A percentile compares a stretch with the other conserved stretches of the same genome.
These are phyloP conservation scores for Penicillium janthinellum DNA, from an alignment of 2,329 filamentous ascomycete genomes.

Conservation along the genomic window DNA sequence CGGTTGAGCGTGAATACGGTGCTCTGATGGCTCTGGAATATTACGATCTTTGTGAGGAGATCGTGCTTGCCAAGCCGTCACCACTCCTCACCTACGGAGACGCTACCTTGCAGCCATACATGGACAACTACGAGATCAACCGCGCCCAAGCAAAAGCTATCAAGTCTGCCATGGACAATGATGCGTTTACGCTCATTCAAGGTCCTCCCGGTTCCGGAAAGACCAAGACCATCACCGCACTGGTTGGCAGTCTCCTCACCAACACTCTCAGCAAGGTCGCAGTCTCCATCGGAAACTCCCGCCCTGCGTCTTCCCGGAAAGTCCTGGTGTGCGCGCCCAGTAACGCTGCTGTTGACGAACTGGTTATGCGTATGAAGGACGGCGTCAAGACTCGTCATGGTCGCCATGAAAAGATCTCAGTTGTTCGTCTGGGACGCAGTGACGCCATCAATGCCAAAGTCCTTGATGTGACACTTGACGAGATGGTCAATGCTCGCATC, in stretches of 20 bases:
- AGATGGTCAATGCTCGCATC: constrained; percentile 77
- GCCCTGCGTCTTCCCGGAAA: constrained; percentile 64
- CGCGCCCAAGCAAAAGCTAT: constrained; percentile 88
- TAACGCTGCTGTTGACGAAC: constrained; percentile 94
- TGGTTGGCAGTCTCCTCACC: constrained; percentile 84
- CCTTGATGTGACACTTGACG: constrained; percentile 88
- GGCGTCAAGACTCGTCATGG: constrained; percentile 80
- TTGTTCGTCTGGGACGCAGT: constrained; percentile 84
- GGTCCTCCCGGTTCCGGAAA: constrained; percentile 96
- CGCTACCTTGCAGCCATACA: constrained; percentile 67
- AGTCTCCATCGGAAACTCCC: constrained; percentile 47
- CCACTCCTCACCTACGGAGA: constrained; percentile 81
- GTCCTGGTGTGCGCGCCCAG: constrained; percentile 96
- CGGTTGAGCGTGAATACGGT: constrained; percentile 92
- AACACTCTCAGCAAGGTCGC: constrained; percentile 55
- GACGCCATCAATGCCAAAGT: constrained; percentile 91
- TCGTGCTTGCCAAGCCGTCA: constrained; percentile 85
- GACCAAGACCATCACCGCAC: constrained; percentile 96
- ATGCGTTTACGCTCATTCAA: constrained; percentile 95
- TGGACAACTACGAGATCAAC: constrained; percentile 81
- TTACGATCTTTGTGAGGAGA: constrained; percentile 93
- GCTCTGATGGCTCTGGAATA: constrained; percentile 88
- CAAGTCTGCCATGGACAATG: constrained; percentile 88
- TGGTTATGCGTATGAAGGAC: constrained; percentile 87
- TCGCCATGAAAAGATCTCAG: constrained; percentile 72